Base-by-base conservation (phyloP, 352 stramenopile genomes). In the Phytopythium chamaehyphon region DNA sequence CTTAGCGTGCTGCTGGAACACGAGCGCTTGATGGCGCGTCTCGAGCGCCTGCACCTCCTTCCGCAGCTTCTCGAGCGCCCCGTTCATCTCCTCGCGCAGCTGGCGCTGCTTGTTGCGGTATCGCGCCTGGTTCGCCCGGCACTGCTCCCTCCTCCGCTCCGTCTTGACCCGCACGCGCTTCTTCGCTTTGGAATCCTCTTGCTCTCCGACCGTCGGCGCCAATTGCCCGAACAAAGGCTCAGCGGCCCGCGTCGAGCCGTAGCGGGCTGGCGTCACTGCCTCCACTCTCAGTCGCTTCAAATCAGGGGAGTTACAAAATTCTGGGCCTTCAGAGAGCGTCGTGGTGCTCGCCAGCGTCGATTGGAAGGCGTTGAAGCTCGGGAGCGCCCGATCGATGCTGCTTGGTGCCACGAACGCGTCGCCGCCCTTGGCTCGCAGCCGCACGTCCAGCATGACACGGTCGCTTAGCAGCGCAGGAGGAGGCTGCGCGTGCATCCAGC, bases 121-220 rank as follows among this genome's bases (percentile, higher is more conserved):
- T 15, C 59, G 46, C 35, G 59, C 63, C 26, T 71, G 63, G 52
- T 71, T 71, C 5, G 24, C 44, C 5, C 63, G 59, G 38, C 63
- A 71, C 39, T 67, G 58, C 38, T 71, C 54, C 12, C 63, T 54
- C 11, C 64, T 60, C 16, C 64, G 57, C 7, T 57, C 61, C 1
- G 62, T 69, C 54, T 69, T 63, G 39, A 49, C 9, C 21, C 64
- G 53, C 31, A 62, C 33, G 12, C 61, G 50, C 40, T 59, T 63
- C 56, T 63, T 65, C 38, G 6, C 1, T 15, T 38, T 49, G 24
- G 40, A 15, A 2, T 4, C 40, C 18, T 22, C 11, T 31, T 22
- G 1, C 11, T 4, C 21, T 0, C 9, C 8, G 16, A 16, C 14
- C 21, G 0, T n/a, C 21, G 3, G 1, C 14, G 21, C 31, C 21